Percentiles rank a stretch among this genome's conserved stretches.
Evolutionary conservation across 805 yeast species (phyloP).

Genomic region (Clavispora santaluciae): DNA sequence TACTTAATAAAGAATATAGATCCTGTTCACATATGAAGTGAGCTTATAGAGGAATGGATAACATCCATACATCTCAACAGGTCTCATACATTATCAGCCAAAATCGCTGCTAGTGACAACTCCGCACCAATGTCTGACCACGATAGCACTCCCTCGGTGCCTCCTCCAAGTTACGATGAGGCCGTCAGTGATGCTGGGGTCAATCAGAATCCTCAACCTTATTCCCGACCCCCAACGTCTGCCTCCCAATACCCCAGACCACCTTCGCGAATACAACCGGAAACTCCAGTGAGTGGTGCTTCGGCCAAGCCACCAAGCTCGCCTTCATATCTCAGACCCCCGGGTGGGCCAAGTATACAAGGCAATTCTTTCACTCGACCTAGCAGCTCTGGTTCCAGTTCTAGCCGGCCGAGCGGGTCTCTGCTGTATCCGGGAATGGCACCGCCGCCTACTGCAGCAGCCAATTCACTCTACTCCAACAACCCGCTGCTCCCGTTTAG

Average conservation of each 20-base stretch:
- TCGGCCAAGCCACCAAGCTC: not conserved
- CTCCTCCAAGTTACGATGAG: slow-evolving; percentile 44
- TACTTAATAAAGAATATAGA: no score
- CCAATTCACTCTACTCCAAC: slow-evolving; percentile 11
- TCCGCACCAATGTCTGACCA: not conserved
- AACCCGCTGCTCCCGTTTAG: slow-evolving; percentile 23
- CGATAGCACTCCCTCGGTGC: slow-evolving; percentile 4
- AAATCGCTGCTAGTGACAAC: no score
- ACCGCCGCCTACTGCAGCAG: slow-evolving; percentile 2
- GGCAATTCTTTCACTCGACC: no score
- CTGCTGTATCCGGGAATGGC: not conserved
- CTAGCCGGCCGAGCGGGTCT: slow-evolving; percentile 3
- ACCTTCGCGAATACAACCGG: not conserved
- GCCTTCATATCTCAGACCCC: not conserved
- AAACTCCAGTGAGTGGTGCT: not conserved
- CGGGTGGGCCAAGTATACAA: no score
- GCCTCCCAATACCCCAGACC: not conserved
- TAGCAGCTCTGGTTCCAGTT: not conserved
- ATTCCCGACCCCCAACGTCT: slow-evolving; percentile 12
- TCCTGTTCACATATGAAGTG: no score
- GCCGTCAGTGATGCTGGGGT: slow-evolving; percentile 25
- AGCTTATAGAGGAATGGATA: no score
- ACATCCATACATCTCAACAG: no score
- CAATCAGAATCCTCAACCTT: slow-evolving; percentile 8
- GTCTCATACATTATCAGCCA: no score